Base-by-base conservation (phyloP, 306 rosid genomes). In the Sechiopsis laciniata region DNA sequence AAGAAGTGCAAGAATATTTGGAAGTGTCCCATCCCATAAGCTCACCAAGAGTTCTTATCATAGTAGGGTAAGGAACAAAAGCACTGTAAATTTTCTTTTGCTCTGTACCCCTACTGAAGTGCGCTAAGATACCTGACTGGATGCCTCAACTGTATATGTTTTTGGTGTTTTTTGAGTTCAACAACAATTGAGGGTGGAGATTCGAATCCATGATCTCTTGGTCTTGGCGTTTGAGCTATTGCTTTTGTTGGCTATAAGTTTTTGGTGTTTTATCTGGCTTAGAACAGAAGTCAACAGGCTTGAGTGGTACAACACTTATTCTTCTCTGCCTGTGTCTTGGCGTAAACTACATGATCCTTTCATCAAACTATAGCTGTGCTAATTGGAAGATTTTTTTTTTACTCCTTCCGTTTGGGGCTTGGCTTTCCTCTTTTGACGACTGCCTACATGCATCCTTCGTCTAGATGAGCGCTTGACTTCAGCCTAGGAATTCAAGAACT, bases 81-180 rank as follows among this genome's bases (percentile, higher is more conserved):
- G 2, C 53, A 64, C 51, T 8, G 52, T 40, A 37, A 62, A 63
- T 63, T 35, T 65, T 16, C 16, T 29, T n/a, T 58, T 20, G 10
- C 29, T 10, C 53, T 65, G 3, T 65, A 46, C 29, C 32, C 17
- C 71, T 29, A 65, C 29, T 37, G 13, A 65, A 3, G 13, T 64
- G 71, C 14, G 51, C 51, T 64, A 37, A 40, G 71, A 64, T 64
- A 40, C 15, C 12, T 64, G 71, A 40, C 53, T 37, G 53, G 26
- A 40, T 65, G 53, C 53, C 53, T 40, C 2, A 40, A 19, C 71
- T 65, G 22, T 7, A 40, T 37, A n/a, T 65, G 13, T 9, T 65
- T 65, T 40, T 65, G 51, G 68, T 62, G 40, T 15, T 62, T 62
- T n/a, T n/a, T n/a, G n/a, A n/a, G n/a, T n/a, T n/a, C n/a, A n/a